These are phyloP conservation scores for Suillus decipiens DNA, from an alignment of 768 basidiomycete genomes.

Conservation along the genomic window DNA sequence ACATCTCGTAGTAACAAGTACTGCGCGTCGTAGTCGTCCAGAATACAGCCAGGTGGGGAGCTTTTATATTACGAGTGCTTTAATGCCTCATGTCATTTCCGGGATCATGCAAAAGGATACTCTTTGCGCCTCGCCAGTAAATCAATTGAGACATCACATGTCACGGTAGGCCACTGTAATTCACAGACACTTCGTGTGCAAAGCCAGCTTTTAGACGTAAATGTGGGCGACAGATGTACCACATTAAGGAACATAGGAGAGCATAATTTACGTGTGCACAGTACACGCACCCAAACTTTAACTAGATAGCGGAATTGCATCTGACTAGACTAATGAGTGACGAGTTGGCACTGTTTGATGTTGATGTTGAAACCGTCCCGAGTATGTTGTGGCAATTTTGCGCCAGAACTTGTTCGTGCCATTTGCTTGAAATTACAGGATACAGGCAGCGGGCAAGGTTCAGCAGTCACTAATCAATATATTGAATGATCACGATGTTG, in stretches of 20 bases:
- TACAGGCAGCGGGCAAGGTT: background rate
- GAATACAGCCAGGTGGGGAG: background rate
- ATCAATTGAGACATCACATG: background rate
- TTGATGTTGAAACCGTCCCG: background rate
- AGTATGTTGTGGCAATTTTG: background rate
- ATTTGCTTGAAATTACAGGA: background rate
- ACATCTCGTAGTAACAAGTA: background rate
- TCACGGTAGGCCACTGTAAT: background rate
- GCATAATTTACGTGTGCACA: background rate
- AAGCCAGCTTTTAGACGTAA: background rate
- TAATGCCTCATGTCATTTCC: background rate
- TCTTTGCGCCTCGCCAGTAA: too few relatives aligned
- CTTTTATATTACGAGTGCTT: background rate
- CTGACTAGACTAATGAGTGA: background rate
- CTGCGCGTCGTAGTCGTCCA: background rate
- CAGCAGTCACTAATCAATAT: background rate
- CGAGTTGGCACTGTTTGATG: background rate
- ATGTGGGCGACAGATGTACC: background rate
- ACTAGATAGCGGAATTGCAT: background rate
- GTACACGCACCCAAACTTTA: background rate
- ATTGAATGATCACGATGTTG: background rate
- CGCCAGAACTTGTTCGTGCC: background rate
- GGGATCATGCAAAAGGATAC: background rate
- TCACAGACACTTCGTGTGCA: background rate
- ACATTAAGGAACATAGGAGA: background rate